Conservation (phyloP, 179 eudicot genomes). For the Amaranthus tricolor region DNA sequence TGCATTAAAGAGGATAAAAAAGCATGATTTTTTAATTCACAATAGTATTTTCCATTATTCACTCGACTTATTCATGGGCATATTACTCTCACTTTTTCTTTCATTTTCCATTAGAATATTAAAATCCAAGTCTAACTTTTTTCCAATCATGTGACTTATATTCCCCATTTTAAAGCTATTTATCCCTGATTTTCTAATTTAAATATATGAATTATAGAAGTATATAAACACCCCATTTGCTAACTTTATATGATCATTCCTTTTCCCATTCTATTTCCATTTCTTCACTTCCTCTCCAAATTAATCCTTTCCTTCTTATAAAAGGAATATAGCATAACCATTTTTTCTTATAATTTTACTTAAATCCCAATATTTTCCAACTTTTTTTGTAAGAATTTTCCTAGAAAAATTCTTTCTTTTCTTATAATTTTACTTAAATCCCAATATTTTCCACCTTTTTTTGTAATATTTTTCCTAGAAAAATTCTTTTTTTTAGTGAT, state of each 20-base stretch:
- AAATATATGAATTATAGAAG: background rate
- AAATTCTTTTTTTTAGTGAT: background rate
- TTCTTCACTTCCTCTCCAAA: background rate
- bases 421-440: constrained; percentile 3
- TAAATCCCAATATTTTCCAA: constrained; percentile 1
- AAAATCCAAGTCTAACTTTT: constrained; percentile 6
- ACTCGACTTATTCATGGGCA: constrained; percentile 5
- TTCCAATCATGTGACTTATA: constrained; percentile 23
- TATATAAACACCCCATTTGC: constrained; percentile 16
- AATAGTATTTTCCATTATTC: background rate
- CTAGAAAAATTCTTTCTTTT: background rate
- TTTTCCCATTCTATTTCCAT: background rate
- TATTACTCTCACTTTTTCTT: background rate
- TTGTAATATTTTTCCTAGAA: background rate
- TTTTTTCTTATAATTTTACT: background rate
- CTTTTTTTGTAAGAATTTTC: background rate
- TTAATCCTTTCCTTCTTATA: background rate
- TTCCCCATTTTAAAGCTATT: background rate
- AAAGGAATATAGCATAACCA: background rate
- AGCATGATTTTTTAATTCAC: background rate
- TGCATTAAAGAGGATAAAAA: background rate
- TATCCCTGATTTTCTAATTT: background rate
- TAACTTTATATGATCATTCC: constrained; percentile 8
- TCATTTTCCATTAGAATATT: background rate
- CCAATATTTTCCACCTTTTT: background rate